phyloP scores from a whole-genome alignment of 2,329 filamentous ascomycete genomes.

The Aureobasidium sp. region DNA sequence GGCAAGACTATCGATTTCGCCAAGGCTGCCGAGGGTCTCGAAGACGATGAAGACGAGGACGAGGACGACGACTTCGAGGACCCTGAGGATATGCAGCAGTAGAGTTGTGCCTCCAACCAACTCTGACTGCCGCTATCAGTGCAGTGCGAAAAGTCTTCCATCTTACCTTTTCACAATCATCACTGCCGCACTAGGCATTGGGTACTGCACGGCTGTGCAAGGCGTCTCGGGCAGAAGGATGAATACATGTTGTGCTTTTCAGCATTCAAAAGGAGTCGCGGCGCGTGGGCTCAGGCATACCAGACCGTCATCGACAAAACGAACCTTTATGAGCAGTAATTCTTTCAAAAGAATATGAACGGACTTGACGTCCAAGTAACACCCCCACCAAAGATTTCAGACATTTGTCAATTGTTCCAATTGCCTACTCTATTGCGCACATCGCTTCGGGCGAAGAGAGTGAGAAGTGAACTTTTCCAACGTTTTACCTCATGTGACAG shows the following conservation, averaged over 20 bases:
- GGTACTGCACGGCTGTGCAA: neutral
- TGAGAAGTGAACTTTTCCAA: neutral
- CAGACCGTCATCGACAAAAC: neutral
- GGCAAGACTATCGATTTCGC: conserved; percentile 89
- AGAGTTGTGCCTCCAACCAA: neutral
- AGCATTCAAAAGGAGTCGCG: conserved; percentile 2
- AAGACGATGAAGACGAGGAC: conserved; percentile 66
- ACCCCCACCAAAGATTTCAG: neutral
- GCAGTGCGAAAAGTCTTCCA: neutral
- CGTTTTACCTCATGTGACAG: too few species aligned
- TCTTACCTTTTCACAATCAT: conserved; percentile 4
- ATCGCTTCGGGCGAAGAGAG: neutral
- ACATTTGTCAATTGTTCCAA: too few species aligned
- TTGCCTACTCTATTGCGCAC: too few species aligned
- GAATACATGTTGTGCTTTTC: neutral
- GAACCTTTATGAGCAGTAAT: conserved; percentile 7
- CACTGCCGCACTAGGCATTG: conserved; percentile 1
- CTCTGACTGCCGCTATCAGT: neutral
- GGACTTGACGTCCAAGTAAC: neutral
- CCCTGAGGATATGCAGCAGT: conserved; percentile 59
- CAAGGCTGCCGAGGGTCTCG: conserved; percentile 75
- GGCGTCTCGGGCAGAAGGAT: conserved; percentile 7
- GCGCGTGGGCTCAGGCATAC: neutral
- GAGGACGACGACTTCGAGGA: conserved; percentile 63
- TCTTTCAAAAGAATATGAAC: neutral